These are phyloP conservation scores for Aureobasidium sp. DNA, from an alignment of 2,329 filamentous ascomycete species.

Conservation along the genomic window DNA sequence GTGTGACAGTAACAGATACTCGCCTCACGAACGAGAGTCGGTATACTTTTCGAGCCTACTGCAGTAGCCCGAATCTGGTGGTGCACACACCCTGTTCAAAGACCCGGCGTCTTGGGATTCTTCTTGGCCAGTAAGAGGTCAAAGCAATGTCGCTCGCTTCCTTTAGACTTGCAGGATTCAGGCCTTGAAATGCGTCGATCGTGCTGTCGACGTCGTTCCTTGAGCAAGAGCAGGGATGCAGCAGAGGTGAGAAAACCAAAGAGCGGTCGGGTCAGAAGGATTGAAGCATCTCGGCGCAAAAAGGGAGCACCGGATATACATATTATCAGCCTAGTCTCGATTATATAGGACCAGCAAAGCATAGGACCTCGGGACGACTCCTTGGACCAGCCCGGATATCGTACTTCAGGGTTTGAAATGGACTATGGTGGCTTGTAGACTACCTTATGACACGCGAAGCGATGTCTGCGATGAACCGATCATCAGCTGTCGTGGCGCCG, in stretches of 20 bases:
- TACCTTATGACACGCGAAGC: constrained; percentile 1
- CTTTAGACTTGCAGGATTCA: background rate
- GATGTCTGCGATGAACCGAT: constrained; percentile 3
- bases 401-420: background rate
- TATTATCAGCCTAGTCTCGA: background rate
- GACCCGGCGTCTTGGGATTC: constrained; percentile 6
- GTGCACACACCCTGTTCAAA: background rate
- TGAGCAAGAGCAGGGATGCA: background rate
- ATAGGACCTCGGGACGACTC: constrained; percentile 1
- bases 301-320: background rate
- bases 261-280: constrained; percentile 4
- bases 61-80: constrained; percentile 9
- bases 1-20: background rate
- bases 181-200: background rate
- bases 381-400: background rate
- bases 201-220: background rate
- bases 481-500: background rate
- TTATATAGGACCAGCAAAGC: constrained; percentile 2
- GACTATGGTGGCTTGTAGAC: background rate
- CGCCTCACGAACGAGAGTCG: background rate
- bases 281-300: constrained; percentile 5
- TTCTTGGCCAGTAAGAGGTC: constrained; percentile 1
- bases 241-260: background rate
- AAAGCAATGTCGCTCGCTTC: background rate
- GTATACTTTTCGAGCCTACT: background rate